Evolutionary conservation across 805 yeast genomes (phyloP), one percentile per base, ranked within the genome.

Genomic region (Candida hungchunana): DNA sequence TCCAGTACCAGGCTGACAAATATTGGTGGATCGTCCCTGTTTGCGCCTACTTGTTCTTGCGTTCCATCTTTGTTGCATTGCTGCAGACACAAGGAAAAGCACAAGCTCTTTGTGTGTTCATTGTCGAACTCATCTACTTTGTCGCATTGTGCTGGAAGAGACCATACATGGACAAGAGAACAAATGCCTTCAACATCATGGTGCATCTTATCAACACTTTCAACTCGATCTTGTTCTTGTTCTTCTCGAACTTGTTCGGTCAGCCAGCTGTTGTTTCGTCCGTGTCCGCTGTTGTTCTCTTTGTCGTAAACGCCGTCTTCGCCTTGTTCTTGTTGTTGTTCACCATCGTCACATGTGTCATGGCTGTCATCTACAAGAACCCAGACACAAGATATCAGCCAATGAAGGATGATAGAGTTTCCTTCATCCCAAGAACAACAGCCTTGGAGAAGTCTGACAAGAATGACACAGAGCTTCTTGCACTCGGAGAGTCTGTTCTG

Each of bases 321-420:
- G 90, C 97, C 4, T 69, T 86, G 47, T 73, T 85, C 51, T 71
- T 90, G 53, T 65, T 93, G 56, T 66, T 93, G 32, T 81, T 89
- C 70, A 88, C 96, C 30, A 79, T 93, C 50, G 77, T 88, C 25
- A 84, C 96, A 2, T 89, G 97, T 65, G 67, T 79, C 6, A 66
- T 87, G 61, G 96, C 96, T 0, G 61, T 93, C 51, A 48, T 89
- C 21, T 81, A 83, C 59, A 87, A 83, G 69, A 88, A 93, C 59
- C 97, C 98, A 35, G 98, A 93, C 62, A 77, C 90, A 8, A 75
- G 95, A 50, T 93, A 93, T 66, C 90, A 87, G 64, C 97, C 96
- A 43, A 83, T 90, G 82, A 83, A 82, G 51, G 98, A 93, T 60
- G 98, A 93, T 57, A 77, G 98, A 58, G 93, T 84, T 34, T 84